These are phyloP conservation scores for Chlorella ohadii DNA, from an alignment of 139 green algal genomes.

Conservation along the genomic window DNA sequence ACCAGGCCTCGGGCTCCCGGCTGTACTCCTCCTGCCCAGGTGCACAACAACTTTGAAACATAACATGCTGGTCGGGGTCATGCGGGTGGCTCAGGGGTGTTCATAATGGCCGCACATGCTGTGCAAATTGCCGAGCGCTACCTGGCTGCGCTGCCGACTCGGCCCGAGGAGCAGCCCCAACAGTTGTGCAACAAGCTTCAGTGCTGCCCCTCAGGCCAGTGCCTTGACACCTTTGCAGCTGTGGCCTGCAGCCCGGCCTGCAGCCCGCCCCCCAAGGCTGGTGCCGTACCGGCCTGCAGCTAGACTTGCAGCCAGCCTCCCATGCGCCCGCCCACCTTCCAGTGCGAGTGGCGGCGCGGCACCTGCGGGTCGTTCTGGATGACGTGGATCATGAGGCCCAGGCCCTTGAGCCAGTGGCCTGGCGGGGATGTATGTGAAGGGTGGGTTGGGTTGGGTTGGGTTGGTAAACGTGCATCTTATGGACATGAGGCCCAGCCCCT, in stretches of 20 bases:
- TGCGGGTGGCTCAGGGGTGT: too few relatives aligned
- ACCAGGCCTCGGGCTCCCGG: constrained; percentile 29
- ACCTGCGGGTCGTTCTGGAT: constrained; percentile 27
- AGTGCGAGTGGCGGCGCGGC: not conserved
- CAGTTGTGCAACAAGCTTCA: too few relatives aligned
- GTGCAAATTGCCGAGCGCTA: too few relatives aligned
- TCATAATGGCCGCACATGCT: too few relatives aligned
- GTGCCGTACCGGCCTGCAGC: too few relatives aligned
- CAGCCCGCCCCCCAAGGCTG: not conserved
- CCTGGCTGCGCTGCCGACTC: too few relatives aligned
- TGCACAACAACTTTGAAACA: not conserved
- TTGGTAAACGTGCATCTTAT: too few relatives aligned
- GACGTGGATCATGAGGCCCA: constrained; percentile 36
- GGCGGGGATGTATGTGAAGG: not conserved
- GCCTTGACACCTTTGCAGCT: too few relatives aligned
- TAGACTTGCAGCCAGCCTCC: not conserved
- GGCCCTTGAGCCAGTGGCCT: constrained; percentile 23
- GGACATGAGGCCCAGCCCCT: too few relatives aligned
- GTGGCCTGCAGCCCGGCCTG: too few relatives aligned
- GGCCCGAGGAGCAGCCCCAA: too few relatives aligned
- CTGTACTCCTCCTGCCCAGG: constrained; percentile 11
- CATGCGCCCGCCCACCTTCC: constrained; percentile 15
- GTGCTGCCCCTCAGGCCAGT: too few relatives aligned
- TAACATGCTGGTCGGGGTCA: not conserved
- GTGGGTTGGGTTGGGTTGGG: not conserved